A percentile compares a stretch with the other conserved stretches of the same genome.
phyloP scores from a whole-genome alignment of 768 basidiomycete species.

The Calocybe gangraenosa region DNA sequence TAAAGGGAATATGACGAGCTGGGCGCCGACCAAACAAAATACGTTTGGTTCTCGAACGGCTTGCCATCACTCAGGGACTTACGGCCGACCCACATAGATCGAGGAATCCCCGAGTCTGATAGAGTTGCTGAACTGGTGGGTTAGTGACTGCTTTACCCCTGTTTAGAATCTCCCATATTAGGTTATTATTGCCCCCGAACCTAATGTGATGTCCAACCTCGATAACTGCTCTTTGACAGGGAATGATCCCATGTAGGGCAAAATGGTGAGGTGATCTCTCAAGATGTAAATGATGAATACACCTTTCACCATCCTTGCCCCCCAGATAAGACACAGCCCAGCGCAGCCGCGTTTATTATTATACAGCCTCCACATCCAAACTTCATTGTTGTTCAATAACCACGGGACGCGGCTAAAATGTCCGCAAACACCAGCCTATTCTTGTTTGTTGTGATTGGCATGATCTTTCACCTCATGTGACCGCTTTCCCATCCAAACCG shows the following conservation, averaged over 20 bases:
- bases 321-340: too few species aligned
- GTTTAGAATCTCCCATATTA: neutral
- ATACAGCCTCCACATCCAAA: too few species aligned
- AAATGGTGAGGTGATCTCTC: too few species aligned
- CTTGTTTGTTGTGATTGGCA: neutral
- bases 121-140: constrained; percentile 12
- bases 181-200: constrained; percentile 3
- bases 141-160: constrained; percentile 3
- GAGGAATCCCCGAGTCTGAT: constrained; percentile 16
- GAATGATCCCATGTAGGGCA: constrained; percentile 2
- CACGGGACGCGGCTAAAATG: too few species aligned
- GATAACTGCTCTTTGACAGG: neutral
- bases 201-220: too few species aligned
- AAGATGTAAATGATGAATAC: too few species aligned
- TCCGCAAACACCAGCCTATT: too few species aligned
- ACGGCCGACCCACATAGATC: constrained; percentile 13
- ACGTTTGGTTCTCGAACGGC: neutral
- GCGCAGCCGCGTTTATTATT: too few species aligned
- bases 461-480: constrained; percentile 4
- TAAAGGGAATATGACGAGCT: neutral
- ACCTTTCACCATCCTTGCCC: too few species aligned
- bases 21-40: neutral
- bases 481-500: neutral
- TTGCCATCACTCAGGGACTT: constrained; percentile 8
- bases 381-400: too few species aligned